Evolutionary conservation across 2,329 filamentous ascomycete genomes (phyloP), one percentile per base, ranked within the genome.

Genomic region (Verticillium alfalfae): DNA sequence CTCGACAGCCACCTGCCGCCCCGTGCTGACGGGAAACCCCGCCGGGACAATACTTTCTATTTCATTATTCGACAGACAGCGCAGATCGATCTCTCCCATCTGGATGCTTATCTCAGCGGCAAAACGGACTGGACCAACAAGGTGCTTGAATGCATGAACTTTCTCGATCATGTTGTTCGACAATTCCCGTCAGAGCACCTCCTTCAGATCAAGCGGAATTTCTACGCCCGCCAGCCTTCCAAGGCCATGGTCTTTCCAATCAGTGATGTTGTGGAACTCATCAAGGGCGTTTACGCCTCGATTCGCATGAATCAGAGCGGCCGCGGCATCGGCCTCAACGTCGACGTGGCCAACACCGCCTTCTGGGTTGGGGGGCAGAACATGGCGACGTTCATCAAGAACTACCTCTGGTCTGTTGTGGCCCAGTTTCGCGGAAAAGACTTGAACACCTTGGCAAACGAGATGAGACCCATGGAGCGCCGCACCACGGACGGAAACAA

Each of bases 281-380:
- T 92, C 78, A 97, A 96, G 72, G 95, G 95, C 36, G 89, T 93
- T 5, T 98, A 97, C 69, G 87, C 92, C 10, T 93, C 93, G 0
- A 88, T 97, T 59, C 87, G 93, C 52, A 83, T 94, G 26, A 89
- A 88, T 56, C 82, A 91, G 64, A 73, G 69, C 63, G 81, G 84
- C 37, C 83, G 85, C 34, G 86, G 85, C 9, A 81, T 98, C 6
- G 86, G 90, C 0, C 79, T 99, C 71, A 98, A 97, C 68, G 87
- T 96, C 12, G 94, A 99, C 69, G 90, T 97, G 36, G 89, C 93
- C 61, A 97, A 98, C 71, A 91, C 92, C 0, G 91, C 90, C 13
- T 99, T 99, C 77, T 98, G 91, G 89, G 82, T 75, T 0, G 73
- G 70, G 0, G 65, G 70, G 1, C 74, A 78, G 56, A 70, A 70